phyloP scores from a whole-genome alignment of 352 stramenopile genomes.

The Pythium aristosporum region DNA sequence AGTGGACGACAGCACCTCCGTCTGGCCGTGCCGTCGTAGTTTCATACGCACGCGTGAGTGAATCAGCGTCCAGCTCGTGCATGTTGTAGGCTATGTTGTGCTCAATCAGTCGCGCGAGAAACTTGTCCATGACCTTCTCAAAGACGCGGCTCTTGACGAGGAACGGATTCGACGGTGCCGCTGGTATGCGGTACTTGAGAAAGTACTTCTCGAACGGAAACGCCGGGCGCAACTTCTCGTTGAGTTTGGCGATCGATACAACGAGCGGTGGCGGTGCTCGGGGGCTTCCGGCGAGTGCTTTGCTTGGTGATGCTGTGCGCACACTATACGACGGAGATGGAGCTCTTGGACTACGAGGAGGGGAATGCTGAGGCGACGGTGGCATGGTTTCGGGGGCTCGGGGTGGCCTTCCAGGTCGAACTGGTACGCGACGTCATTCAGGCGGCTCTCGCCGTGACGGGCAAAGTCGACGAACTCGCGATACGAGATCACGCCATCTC shows the following conservation, averaged over 20 bases:
- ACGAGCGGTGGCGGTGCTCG: slow-evolving; percentile 10
- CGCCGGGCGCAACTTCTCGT: slow-evolving; percentile 38
- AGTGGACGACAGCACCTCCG: slow-evolving; percentile 35
- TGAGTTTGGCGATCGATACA: slow-evolving; percentile 47
- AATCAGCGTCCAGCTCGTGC: slow-evolving; percentile 55
- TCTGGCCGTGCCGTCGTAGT: not conserved
- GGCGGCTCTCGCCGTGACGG: slow-evolving; percentile 39
- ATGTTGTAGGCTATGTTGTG: slow-evolving; percentile 61
- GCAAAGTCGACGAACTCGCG: slow-evolving; percentile 70
- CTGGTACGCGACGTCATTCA: slow-evolving; percentile 30
- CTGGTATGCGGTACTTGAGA: slow-evolving; percentile 49
- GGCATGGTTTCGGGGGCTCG: not conserved
- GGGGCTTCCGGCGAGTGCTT: not conserved
- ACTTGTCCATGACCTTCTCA: slow-evolving; percentile 77
- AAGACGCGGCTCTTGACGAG: slow-evolving; percentile 62
- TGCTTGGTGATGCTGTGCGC: slow-evolving; percentile 13
- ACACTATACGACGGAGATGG: slow-evolving; percentile 13
- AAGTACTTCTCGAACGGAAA: slow-evolving; percentile 84
- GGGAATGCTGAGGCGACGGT: slow-evolving; percentile 6
- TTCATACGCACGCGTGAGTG: slow-evolving; percentile 30
- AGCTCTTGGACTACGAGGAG: slow-evolving; percentile 11
- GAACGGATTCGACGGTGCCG: slow-evolving; percentile 18
- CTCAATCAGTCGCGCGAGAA: slow-evolving; percentile 57
- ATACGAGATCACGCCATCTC: slow-evolving; percentile 59
- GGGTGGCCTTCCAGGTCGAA: not conserved